phyloP scores from a whole-genome alignment of 1,284 basidiomycete species.

The Phellinidium pouzarii region DNA sequence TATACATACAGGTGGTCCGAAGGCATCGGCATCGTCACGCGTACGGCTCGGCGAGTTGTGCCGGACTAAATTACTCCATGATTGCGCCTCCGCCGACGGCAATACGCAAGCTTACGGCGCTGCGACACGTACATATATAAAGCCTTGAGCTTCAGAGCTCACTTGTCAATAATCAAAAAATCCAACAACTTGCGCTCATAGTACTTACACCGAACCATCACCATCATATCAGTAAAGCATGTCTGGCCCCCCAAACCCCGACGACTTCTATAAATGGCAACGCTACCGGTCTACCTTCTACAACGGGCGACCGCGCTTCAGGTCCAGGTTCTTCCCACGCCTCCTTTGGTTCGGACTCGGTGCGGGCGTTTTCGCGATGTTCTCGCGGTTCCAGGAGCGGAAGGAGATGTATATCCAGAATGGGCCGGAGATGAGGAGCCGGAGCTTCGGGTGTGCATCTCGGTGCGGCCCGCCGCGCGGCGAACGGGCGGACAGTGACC shows the following conservation, averaged over 20 bases:
- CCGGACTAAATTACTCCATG: too few species aligned
- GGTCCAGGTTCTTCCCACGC: slow-evolving; percentile 43
- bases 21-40: too few species aligned
- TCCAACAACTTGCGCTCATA: not conserved
- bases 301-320: slow-evolving; percentile 23
- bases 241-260: not conserved
- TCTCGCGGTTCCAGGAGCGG: slow-evolving; percentile 27
- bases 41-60: too few species aligned
- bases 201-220: not conserved
- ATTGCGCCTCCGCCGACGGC: too few species aligned
- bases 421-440: slow-evolving; percentile 26
- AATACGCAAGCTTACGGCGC: too few species aligned
- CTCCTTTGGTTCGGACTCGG: slow-evolving; percentile 63
- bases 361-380: slow-evolving; percentile 45
- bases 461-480: not conserved
- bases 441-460: not conserved
- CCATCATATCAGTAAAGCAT: not conserved
- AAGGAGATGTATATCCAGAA: slow-evolving; percentile 19
- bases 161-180: too few species aligned
- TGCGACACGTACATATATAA: too few species aligned
- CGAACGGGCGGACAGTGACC: not conserved
- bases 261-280: not conserved
- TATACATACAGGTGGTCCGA: too few species aligned
- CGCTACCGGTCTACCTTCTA: not conserved
- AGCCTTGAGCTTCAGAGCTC: too few species aligned